Evolutionary conservation across 1,284 basidiomycete genomes (phyloP).

Genomic region (Earliella scabrosa): DNA sequence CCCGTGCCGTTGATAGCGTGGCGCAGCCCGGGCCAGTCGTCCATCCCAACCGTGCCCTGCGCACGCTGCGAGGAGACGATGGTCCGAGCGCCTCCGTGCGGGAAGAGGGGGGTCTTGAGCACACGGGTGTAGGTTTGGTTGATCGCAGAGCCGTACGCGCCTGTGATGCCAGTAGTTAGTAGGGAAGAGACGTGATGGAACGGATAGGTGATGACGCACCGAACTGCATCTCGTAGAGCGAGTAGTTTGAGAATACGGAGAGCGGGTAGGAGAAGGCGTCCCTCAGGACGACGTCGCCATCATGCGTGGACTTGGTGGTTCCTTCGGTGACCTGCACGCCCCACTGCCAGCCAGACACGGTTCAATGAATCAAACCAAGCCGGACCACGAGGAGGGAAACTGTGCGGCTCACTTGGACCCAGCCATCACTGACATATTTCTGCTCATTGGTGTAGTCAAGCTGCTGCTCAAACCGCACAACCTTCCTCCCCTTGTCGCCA

Average conservation of each 20-base stretch:
- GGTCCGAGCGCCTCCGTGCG: constrained; percentile 27
- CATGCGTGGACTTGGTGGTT: constrained; percentile 38
- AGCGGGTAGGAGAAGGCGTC: constrained; percentile 46
- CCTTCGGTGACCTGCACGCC: constrained; percentile 41
- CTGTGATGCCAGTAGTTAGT: constrained; percentile 19
- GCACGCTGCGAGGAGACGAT: constrained; percentile 40
- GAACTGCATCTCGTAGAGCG: constrained; percentile 18
- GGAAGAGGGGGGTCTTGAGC: constrained; percentile 34
- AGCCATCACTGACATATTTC: constrained; percentile 54
- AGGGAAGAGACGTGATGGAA: not conserved
- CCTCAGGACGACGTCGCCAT: constrained; percentile 34
- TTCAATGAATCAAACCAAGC: too few species aligned
- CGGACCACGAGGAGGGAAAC: too few species aligned
- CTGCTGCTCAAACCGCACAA: constrained; percentile 52
- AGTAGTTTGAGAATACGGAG: constrained; percentile 40
- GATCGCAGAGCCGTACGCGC: constrained; percentile 40
- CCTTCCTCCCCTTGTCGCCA: constrained; percentile 56
- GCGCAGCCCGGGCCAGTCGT: constrained; percentile 41
- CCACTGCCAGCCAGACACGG: constrained; percentile 28
- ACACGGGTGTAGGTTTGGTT: constrained; percentile 41
- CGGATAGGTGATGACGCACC: constrained; percentile 18
- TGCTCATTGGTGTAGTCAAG: constrained; percentile 57
- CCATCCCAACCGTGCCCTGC: constrained; percentile 41
- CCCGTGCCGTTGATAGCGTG: constrained; percentile 45
- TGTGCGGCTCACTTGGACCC: constrained; percentile 28